Percentiles rank a stretch among this genome's conserved stretches.
Evolutionary conservation across 352 stramenopile species (phyloP).

Genomic region (Labyrinthula sp.): DNA sequence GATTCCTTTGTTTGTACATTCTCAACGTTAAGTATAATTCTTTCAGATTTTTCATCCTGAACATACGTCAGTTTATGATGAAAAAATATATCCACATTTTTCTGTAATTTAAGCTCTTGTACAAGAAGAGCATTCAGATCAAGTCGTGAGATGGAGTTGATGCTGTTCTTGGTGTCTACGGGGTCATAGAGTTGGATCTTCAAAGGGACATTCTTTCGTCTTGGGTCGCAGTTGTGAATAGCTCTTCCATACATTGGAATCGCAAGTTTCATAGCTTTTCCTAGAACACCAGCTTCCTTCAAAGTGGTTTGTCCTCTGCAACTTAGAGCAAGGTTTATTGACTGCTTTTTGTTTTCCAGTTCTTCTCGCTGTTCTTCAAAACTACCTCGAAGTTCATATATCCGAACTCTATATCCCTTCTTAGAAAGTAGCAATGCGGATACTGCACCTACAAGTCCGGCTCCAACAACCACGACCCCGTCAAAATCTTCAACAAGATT

Average conservation of each 20-base stretch:
- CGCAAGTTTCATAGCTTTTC: conserved; percentile 16
- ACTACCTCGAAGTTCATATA: conserved; percentile 8
- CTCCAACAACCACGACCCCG: conserved; percentile 26
- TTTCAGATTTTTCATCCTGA: neutral
- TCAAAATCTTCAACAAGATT: no score
- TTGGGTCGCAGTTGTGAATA: no score
- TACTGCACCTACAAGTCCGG: conserved; percentile 13
- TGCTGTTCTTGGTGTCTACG: conserved; percentile 17
- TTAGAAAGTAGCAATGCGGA: conserved; percentile 10
- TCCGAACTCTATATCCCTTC: conserved; percentile 5
- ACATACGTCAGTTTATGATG: conserved; percentile 22
- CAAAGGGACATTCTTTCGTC: conserved; percentile 14
- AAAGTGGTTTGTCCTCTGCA: conserved; percentile 30
- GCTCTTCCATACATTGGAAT: conserved; percentile 31
- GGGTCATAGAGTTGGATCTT: conserved; percentile 33
- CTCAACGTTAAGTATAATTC: conserved; percentile 3
- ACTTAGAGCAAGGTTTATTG: conserved; percentile 38
- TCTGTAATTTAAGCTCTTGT: conserved; percentile 1
- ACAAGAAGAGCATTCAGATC: conserved; percentile 32
- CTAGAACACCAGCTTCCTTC: conserved; percentile 22
- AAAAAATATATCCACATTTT: conserved; percentile 27
- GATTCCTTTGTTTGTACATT: neutral
- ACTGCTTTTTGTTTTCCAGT: conserved; percentile 30
- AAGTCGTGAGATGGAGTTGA: conserved; percentile 33
- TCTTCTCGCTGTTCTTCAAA: neutral